These are phyloP conservation scores for Psilocybe sp. DNA, from an alignment of 768 basidiomycete genomes.

Conservation along the genomic window DNA sequence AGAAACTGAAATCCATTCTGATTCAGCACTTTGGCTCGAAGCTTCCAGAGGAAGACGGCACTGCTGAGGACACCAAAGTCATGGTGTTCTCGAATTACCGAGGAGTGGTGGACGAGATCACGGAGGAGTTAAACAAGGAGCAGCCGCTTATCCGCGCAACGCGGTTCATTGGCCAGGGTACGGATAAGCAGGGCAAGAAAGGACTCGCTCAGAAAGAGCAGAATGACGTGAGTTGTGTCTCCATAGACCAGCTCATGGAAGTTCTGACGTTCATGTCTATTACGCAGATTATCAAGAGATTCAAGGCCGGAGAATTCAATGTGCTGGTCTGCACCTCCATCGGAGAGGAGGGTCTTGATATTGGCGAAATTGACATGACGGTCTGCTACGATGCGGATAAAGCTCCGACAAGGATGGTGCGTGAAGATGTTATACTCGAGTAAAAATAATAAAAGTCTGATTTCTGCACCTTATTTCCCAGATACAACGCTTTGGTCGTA, in stretches of 20 bases:
- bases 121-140: slow-evolving; percentile 72
- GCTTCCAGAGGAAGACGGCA: slow-evolving; percentile 30
- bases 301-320: slow-evolving; percentile 86
- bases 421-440: slow-evolving; percentile 14
- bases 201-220: slow-evolving; percentile 92
- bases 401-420: slow-evolving; percentile 93
- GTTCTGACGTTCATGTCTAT: slow-evolving; percentile 10
- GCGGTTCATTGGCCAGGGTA: slow-evolving; percentile 89
- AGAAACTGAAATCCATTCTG: slow-evolving; percentile 68
- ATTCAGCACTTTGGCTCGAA: slow-evolving; percentile 74
- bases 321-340: slow-evolving; percentile 94
- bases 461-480: slow-evolving; percentile 24
- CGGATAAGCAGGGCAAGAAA: slow-evolving; percentile 80
- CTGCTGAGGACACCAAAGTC: slow-evolving; percentile 61
- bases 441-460: slow-evolving; percentile 3
- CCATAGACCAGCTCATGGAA: not conserved
- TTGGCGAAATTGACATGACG: slow-evolving; percentile 95
- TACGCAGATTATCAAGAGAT: slow-evolving; percentile 75
- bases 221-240: slow-evolving; percentile 56
- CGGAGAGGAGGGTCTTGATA: slow-evolving; percentile 97
- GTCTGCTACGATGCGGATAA: slow-evolving; percentile 97
- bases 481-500: slow-evolving; percentile 95
- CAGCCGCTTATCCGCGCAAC: slow-evolving; percentile 77
- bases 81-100: slow-evolving; percentile 97
- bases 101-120: slow-evolving; percentile 89